Base-by-base conservation (phyloP, 192 early-diverging fungal species). In the Thamnidium elegans region DNA sequence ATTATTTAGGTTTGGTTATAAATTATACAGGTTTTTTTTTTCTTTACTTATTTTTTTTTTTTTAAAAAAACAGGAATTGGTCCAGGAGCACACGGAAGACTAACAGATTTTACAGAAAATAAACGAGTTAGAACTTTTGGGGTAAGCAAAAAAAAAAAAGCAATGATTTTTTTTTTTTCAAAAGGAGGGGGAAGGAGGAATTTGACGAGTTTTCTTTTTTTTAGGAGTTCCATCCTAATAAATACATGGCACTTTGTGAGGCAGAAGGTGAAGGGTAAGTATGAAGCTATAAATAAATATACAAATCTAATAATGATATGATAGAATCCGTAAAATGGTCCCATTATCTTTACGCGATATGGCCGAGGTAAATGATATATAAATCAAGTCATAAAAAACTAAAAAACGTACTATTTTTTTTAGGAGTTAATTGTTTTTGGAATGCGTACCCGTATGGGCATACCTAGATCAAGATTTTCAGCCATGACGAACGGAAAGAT, bases 71-170 rank as follows among this genome's bases (percentile, higher is more conserved):
- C 13, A 72, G 81, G 81, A 1, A 76, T 84, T 34, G 82, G 82
- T 3, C 82, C 82, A 36, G 82, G 82, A 9, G 80, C 82, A 19
- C 82, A 84, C 66, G 82, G 82, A 3, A 70, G 82, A 30, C 17
- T 84, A 34, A 71, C 51, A 10, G 67, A 77, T 36, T 58, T 65
- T 9, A 36, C 11, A 7, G 63, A 45, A 31, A 55, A 65, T 15
- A 19, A 61, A 19, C 46, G 66, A 19, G 14, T 73, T n/a, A 66
- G 82, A 13, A 84, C 78, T 0, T 80, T 72, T 58, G 79, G 71
- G 50, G 81, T 80, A 74, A 55, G 74, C 67, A 26, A 52, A 36
- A 21, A 21, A 17, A 26, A 26, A 39, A 46, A 15, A 23, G 20
- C n/a, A n/a, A n/a, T n/a, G n/a, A n/a, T n/a, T n/a, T n/a, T n/a